phyloP scores from a whole-genome alignment of 2,329 filamentous ascomycete species.

The Beauveria asiatica region DNA sequence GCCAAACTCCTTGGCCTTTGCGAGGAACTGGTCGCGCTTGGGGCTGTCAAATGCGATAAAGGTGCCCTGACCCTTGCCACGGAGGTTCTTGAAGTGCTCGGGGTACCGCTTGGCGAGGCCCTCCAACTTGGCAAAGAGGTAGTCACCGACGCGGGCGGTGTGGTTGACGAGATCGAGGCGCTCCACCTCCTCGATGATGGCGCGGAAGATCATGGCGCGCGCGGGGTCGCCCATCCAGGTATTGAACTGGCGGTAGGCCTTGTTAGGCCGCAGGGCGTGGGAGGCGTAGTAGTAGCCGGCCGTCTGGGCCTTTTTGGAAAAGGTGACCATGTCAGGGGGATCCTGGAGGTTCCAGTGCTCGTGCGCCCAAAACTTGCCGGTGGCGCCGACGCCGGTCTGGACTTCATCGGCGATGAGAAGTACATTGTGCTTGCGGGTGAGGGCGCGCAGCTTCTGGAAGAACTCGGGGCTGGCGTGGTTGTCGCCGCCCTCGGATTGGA shows the following conservation, averaged over 20 bases:
- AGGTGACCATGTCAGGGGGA: constrained; percentile 89
- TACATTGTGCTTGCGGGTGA: constrained; percentile 70
- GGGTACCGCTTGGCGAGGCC: constrained; percentile 63
- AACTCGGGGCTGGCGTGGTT: constrained; percentile 85
- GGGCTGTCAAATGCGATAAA: constrained; percentile 90
- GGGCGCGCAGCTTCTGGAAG: constrained; percentile 73
- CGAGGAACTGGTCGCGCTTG: constrained; percentile 68
- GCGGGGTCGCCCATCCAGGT: constrained; percentile 95
- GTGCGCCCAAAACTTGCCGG: constrained; percentile 93
- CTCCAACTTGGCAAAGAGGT: constrained; percentile 65
- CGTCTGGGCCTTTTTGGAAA: constrained; percentile 91
- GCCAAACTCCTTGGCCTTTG: constrained; percentile 68
- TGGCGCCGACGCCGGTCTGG: constrained; percentile 86
- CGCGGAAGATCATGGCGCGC: constrained; percentile 75
- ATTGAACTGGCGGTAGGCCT: constrained; percentile 94
- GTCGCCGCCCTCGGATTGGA: constrained; percentile 90
- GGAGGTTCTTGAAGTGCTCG: constrained; percentile 69
- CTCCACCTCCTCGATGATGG: constrained; percentile 75
- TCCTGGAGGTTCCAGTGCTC: constrained; percentile 80
- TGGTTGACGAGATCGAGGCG: constrained; percentile 67
- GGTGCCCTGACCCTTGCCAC: constrained; percentile 81
- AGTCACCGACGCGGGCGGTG: constrained; percentile 70
- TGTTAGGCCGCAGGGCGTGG: constrained; percentile 73
- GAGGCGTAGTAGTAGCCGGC: constrained; percentile 89
- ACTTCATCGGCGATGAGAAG: constrained; percentile 91